Conservation (phyloP, 1,139 yeast species). For the Lodderomyces theae region DNA sequence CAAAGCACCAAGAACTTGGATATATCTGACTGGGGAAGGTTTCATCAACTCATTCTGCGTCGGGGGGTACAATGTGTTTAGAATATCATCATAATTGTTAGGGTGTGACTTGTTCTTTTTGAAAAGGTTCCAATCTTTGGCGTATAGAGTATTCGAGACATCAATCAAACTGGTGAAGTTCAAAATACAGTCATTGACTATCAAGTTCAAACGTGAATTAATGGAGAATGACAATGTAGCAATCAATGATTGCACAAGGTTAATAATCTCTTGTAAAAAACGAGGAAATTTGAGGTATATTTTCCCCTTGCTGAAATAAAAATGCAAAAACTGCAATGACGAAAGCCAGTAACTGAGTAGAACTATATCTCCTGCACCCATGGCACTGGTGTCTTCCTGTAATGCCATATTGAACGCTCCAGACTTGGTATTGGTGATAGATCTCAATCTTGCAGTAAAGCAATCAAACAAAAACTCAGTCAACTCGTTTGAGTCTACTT, state of each 20-base stretch:
- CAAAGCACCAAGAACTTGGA: slow-evolving; percentile 86
- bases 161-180: slow-evolving; percentile 67
- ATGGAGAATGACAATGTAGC: slow-evolving; percentile 65
- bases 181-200: slow-evolving; percentile 63
- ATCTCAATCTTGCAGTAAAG: slow-evolving; percentile 58
- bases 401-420: slow-evolving; percentile 53
- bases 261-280: slow-evolving; percentile 58
- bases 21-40: slow-evolving; percentile 84
- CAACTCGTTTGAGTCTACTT: slow-evolving; percentile 50
- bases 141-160: slow-evolving; percentile 57
- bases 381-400: slow-evolving; percentile 23
- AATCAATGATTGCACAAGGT: slow-evolving; percentile 56
- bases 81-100: slow-evolving; percentile 63
- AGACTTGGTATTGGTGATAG: slow-evolving; percentile 57
- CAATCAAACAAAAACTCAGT: slow-evolving; percentile 59
- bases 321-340: slow-evolving; percentile 62
- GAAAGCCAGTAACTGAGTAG: slow-evolving; percentile 72
- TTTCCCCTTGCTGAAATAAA: slow-evolving; percentile 56
- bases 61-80: slow-evolving; percentile 72
- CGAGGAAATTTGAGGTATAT: slow-evolving; percentile 54
- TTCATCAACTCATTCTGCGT: slow-evolving; percentile 57
- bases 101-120: slow-evolving; percentile 46
- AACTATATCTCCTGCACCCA: slow-evolving; percentile 63
- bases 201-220: slow-evolving; percentile 53
- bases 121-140: slow-evolving; percentile 74